These are phyloP conservation scores for Pseudoneurospora amorphoporcata DNA, from an alignment of 495 filamentous ascomycete species.

Conservation along the genomic window DNA sequence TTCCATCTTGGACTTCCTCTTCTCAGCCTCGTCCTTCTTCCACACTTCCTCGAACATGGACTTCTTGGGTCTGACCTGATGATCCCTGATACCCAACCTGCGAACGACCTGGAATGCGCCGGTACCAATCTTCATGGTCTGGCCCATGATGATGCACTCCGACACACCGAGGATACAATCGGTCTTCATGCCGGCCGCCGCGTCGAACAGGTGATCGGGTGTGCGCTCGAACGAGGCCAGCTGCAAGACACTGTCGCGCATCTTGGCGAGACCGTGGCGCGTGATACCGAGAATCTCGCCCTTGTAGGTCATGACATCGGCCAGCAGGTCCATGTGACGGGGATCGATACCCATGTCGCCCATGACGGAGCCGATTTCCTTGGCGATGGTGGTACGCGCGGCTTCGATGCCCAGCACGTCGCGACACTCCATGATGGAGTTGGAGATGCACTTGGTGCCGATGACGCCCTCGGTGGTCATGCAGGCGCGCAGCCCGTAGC, in stretches of 20 bases:
- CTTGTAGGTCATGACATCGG: constrained; percentile 99
- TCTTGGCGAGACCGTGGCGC: constrained; percentile 91
- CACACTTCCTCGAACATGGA: constrained; percentile 72
- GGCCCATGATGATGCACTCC: constrained; percentile 98
- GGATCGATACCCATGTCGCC: constrained; percentile 91
- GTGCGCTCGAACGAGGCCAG: constrained; percentile 98
- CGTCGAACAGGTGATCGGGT: constrained; percentile 93
- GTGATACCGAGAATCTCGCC: constrained; percentile 97
- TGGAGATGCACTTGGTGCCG: constrained; percentile 59
- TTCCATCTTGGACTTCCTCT: constrained; percentile 19
- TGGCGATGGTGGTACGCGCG: constrained; percentile 71
- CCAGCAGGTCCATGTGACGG: constrained; percentile 94
- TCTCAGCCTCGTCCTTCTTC: constrained; percentile 34
- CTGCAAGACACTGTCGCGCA: constrained; percentile 89
- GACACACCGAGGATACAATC: constrained; percentile 87
- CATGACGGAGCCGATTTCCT: constrained; percentile 77
- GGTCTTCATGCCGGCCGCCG: constrained; percentile 77
- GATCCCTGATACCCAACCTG: constrained; percentile 54
- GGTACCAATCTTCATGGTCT: constrained; percentile 82
- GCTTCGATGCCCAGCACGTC: constrained; percentile 98
- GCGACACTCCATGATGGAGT: constrained; percentile 82
- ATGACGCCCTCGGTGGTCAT: constrained; percentile 88
- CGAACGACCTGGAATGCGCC: constrained; percentile 84
- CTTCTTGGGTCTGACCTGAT: constrained; percentile 51
- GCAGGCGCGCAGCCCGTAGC: constrained; percentile 78